Conservation (phyloP, 768 basidiomycete species). For the Macrolepiota fuliginosa region DNA sequence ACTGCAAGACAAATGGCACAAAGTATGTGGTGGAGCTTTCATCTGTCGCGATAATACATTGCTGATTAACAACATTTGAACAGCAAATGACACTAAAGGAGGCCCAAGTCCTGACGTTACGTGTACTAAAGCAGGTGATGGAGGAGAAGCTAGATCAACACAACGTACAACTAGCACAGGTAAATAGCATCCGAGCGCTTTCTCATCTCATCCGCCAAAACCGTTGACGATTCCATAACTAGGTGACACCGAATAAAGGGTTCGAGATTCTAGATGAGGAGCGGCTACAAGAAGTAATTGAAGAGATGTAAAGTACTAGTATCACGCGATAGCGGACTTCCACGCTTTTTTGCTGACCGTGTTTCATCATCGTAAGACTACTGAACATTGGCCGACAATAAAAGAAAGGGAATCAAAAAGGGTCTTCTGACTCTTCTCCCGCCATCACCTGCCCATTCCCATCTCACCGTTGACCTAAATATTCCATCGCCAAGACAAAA, state of each 20-base stretch:
- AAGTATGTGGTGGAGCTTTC: constrained; percentile 44
- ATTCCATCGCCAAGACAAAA: background rate
- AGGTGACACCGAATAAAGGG: constrained; percentile 84
- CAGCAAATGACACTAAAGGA: constrained; percentile 91
- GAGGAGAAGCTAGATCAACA: constrained; percentile 99
- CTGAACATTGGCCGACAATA: background rate
- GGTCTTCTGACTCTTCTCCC: background rate
- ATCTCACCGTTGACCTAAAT: background rate
- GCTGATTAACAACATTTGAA: constrained; percentile 10
- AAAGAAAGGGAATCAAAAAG: background rate
- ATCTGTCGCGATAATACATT: background rate
- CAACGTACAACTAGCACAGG: constrained; percentile 97
- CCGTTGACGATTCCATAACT: constrained; percentile 7
- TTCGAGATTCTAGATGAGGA: constrained; percentile 88
- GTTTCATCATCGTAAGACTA: background rate
- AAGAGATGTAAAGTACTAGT: constrained; percentile 60
- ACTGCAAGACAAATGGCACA: constrained; percentile 96
- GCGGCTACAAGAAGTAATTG: constrained; percentile 79
- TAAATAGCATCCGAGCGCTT: constrained; percentile 27
- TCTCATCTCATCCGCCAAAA: constrained; percentile 5
- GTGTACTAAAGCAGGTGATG: constrained; percentile 98
- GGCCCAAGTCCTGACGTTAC: constrained; percentile 82
- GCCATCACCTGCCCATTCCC: background rate
- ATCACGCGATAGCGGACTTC: constrained; percentile 5
- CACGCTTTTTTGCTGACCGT: background rate